Evolutionary conservation across 1,139 yeast genomes (phyloP).

Genomic region (Wickerhamiella infanticola): DNA sequence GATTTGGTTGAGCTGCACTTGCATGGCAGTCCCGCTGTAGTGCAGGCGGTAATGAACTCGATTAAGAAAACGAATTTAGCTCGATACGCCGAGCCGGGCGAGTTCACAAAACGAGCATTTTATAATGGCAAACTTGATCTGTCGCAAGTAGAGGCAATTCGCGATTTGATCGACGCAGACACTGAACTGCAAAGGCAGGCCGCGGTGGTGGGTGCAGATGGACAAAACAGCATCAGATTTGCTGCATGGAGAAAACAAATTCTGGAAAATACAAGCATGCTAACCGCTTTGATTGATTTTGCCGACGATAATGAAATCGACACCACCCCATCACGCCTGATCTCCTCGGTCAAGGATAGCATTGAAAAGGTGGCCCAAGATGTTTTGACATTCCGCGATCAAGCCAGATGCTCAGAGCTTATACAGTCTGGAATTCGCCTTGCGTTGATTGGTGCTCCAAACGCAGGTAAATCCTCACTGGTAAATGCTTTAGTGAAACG

Average conservation of each 20-base stretch:
- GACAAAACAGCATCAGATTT: slow-evolving; percentile 43
- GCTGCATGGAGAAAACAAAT: slow-evolving; percentile 52
- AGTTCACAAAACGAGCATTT: slow-evolving; percentile 75
- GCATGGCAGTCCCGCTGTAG: slow-evolving; percentile 89
- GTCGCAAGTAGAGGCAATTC: slow-evolving; percentile 80
- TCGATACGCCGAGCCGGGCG: slow-evolving; percentile 85
- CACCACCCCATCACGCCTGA: slow-evolving; percentile 29
- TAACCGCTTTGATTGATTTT: slow-evolving; percentile 84
- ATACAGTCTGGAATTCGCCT: slow-evolving; percentile 59
- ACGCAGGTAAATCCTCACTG: slow-evolving; percentile 88
- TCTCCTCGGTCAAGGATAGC: slow-evolving; percentile 34
- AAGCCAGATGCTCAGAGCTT: slow-evolving; percentile 44
- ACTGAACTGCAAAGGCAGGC: slow-evolving; percentile 77
- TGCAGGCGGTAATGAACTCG: slow-evolving; percentile 49
- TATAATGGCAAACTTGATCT: slow-evolving; percentile 50
- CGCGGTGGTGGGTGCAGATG: slow-evolving; percentile 59
- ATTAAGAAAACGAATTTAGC: slow-evolving; percentile 33
- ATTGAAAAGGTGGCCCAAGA: slow-evolving; percentile 31
- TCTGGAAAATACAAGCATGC: slow-evolving; percentile 49
- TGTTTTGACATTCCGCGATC: slow-evolving; percentile 21
- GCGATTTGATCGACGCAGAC: slow-evolving; percentile 85
- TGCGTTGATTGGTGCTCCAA: slow-evolving; percentile 78
- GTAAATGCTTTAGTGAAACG: slow-evolving; percentile 57
- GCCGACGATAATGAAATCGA: slow-evolving; percentile 82
- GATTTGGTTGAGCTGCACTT: slow-evolving; percentile 73